Evolutionary conservation across 352 stramenopile species (phyloP).

Genomic region (Halophytophthora polymorphica): DNA sequence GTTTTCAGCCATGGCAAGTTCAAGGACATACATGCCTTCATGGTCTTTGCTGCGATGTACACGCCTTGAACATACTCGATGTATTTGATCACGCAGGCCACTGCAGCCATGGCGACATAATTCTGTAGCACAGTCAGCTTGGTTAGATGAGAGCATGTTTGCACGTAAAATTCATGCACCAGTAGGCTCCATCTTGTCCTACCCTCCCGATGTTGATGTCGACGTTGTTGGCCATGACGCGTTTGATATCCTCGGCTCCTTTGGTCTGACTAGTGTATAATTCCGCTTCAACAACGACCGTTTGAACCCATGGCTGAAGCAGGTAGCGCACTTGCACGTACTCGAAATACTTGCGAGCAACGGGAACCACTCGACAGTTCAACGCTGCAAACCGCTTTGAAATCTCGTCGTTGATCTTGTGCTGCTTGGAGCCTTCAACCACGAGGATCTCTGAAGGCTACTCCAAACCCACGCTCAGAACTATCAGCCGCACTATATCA

Average conservation of each 20-base stretch:
- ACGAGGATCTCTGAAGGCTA: conserved; percentile 78
- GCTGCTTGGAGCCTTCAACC: conserved; percentile 50
- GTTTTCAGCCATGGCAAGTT: neutral
- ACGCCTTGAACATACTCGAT: conserved; percentile 86
- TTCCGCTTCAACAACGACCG: neutral
- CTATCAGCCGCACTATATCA: neutral
- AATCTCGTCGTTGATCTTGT: conserved; percentile 73
- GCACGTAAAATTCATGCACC: neutral
- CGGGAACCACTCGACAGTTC: conserved; percentile 58
- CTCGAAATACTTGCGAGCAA: conserved; percentile 82
- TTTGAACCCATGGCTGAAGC: neutral
- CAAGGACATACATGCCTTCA: conserved; percentile 49
- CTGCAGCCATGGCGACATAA: conserved; percentile 79
- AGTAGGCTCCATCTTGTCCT: neutral
- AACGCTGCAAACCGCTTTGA: conserved; percentile 48
- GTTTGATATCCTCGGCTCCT: conserved; percentile 80
- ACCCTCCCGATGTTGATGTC: conserved; percentile 82
- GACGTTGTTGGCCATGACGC: conserved; percentile 77
- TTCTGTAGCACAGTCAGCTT: conserved; percentile 40
- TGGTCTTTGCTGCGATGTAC: conserved; percentile 77
- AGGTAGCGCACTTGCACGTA: conserved; percentile 17
- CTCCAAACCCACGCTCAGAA: neutral
- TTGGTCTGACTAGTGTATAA: conserved; percentile 61
- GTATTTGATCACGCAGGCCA: conserved; percentile 83
- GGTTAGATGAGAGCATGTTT: neutral